Percentiles rank a stretch among this genome's conserved stretches.
phyloP scores from a whole-genome alignment of 2,329 filamentous ascomycete genomes.

The Xylariaceae sp. region DNA sequence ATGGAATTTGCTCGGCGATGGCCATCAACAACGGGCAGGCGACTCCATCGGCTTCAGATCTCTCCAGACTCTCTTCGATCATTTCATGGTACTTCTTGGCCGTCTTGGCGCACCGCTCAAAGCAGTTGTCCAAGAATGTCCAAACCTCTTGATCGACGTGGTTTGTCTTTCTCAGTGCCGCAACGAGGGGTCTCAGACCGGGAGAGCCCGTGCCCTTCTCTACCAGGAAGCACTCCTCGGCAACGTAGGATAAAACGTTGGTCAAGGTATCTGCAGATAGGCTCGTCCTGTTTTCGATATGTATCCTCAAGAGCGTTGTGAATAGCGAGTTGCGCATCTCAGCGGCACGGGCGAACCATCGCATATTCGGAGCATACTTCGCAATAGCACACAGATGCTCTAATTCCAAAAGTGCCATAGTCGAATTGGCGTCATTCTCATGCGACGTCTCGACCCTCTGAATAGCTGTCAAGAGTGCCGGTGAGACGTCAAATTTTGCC shows the following conservation, averaged over 20 bases:
- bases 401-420: constrained; percentile 63
- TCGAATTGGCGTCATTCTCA: constrained; percentile 40
- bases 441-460: constrained; percentile 49
- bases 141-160: constrained; percentile 39
- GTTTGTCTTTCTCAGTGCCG: constrained; percentile 27
- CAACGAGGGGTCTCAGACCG: constrained; percentile 40
- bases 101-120: constrained; percentile 63
- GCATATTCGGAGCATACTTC: constrained; percentile 72
- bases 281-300: constrained; percentile 39
- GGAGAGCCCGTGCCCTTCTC: constrained; percentile 33
- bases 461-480: constrained; percentile 63
- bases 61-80: constrained; percentile 34
- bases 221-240: constrained; percentile 60
- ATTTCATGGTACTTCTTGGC: constrained; percentile 79
- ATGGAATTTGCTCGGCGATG: constrained; percentile 72
- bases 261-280: constrained; percentile 44
- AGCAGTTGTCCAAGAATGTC: constrained; percentile 74
- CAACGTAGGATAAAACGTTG: constrained; percentile 51
- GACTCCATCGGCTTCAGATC: constrained; percentile 20
- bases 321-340: constrained; percentile 61
- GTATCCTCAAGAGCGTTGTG: constrained; percentile 58
- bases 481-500: constrained; percentile 82
- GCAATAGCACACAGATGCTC: constrained; percentile 78
- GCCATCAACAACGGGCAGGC: constrained; percentile 59
- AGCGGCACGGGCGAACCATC: constrained; percentile 77